Base-by-base conservation (phyloP, 2,329 filamentous ascomycete genomes). In the Pseudogymnoascus sp. region DNA sequence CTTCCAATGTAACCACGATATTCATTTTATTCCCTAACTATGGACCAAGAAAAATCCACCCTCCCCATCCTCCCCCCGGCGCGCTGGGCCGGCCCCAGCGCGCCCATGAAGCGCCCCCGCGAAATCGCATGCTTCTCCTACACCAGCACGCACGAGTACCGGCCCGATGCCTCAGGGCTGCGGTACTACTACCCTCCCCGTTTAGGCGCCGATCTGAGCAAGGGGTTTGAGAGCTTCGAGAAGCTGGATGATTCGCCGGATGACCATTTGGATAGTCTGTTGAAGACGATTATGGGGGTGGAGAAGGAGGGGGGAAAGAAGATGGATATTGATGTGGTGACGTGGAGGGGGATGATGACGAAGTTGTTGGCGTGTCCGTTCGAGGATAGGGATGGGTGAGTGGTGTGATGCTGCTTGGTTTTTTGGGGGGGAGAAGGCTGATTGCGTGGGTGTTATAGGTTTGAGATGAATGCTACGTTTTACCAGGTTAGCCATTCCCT, bases 321-420 rank as follows among this genome's bases (percentile, higher is more conserved):
- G 71, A 86, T 88, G 33, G 87, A 92, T 65, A 88, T 89, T 1
- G 86, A 96, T 69, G 74, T 97, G 53, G 82, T 97, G 61, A 97
- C 93, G 1, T 99, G 93, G 93, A 82, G 95, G 71, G 95, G 95
- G 38, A 97, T 97, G 91, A 93, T 99, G 88, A 97, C 95, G 66
- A 99, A 97, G 82, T 91, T 93, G 6, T 56, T 56, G 46, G 73
- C 29, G 29, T 42, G 23, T 42, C 33, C 37, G 15, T 23, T n/a
- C 38, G 29, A 38, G 26, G 13, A 42, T 19, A 9, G 38, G 38
- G 38, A 42, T 42, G 38, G 38, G 26, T 33, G 35, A 38, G 10
- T 62, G 37, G n/a, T n/a, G n/a, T n/a, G n/a, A n/a, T n/a, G n/a
- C n/a, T n/a, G n/a, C n/a, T n/a, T n/a, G n/a, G n/a, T n/a, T n/a